Conservation (phyloP, 257 asterid species). For the Lantana camara region DNA sequence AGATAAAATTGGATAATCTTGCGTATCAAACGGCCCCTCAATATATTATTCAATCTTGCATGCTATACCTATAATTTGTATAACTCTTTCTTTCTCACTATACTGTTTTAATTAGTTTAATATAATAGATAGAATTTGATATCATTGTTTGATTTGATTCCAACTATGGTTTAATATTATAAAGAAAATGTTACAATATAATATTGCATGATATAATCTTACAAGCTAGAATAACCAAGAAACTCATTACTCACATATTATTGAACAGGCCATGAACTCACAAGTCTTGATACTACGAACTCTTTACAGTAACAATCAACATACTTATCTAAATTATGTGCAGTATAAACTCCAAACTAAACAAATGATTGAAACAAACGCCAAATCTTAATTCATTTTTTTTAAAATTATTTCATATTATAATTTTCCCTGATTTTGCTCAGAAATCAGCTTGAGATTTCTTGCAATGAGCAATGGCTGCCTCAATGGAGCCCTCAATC, state of each 20-base stretch:
- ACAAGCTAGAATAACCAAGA: conserved; percentile 7
- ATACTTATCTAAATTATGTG: conserved; percentile 11
- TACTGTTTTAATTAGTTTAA: no score
- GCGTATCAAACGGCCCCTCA: no score
- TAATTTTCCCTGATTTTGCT: not conserved
- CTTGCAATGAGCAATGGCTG: conserved; percentile 93
- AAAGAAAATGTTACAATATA: no score
- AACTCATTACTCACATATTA: conserved; percentile 10
- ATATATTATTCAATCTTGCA: no score
- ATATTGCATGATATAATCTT: not conserved
- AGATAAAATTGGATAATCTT: no score
- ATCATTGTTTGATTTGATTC: no score
- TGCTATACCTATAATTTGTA: no score
- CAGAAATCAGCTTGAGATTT: conserved; percentile 46
- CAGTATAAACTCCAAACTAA: not conserved
- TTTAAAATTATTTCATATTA: not conserved
- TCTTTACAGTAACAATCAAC: conserved; percentile 14
- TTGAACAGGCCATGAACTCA: conserved; percentile 5
- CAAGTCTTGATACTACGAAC: no score
- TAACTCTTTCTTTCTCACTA: no score
- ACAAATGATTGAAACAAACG: conserved; percentile 7
- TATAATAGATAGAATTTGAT: no score
- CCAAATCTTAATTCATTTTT: not conserved
- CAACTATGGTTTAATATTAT: no score
- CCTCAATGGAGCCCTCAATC: conserved; percentile 71